A percentile compares a stretch with the other conserved stretches of the same genome.
These are phyloP conservation scores for Taphrina populina DNA, from an alignment of 1,139 yeast species.

Conservation along the genomic window DNA sequence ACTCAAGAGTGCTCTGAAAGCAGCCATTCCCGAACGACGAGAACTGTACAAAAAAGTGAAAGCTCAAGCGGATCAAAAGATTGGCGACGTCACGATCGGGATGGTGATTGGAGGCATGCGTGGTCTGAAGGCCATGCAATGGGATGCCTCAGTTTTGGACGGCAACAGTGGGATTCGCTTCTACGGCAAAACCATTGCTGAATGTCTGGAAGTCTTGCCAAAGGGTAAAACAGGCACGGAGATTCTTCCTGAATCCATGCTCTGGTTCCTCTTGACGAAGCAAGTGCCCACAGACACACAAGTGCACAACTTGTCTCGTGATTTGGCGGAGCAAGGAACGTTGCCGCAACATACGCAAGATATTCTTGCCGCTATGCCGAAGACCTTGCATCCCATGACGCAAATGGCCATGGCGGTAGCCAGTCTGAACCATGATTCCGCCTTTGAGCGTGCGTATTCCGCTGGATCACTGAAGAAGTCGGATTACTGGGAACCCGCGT, in stretches of 20 bases:
- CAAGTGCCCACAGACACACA: constrained; percentile 78
- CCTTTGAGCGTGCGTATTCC: constrained; percentile 88
- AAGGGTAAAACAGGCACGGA: constrained; percentile 45
- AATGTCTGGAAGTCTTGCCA: constrained; percentile 53
- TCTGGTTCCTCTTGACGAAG: constrained; percentile 69
- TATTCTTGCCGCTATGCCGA: constrained; percentile 77
- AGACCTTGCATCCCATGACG: constrained; percentile 94
- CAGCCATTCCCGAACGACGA: constrained; percentile 49
- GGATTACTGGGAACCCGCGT: constrained; percentile 67
- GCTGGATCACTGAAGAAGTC: constrained; percentile 54
- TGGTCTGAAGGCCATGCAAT: constrained; percentile 53
- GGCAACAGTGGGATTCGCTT: constrained; percentile 57
- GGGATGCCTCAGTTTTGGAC: constrained; percentile 59
- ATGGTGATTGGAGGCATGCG: constrained; percentile 58
- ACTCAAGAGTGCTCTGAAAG: constrained; percentile 47
- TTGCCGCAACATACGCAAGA: constrained; percentile 85
- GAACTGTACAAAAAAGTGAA: constrained; percentile 49
- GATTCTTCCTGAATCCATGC: constrained; percentile 76
- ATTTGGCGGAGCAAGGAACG: constrained; percentile 77
- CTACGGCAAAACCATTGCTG: constrained; percentile 56
- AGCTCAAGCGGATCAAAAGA: constrained; percentile 42
- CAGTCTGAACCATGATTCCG: constrained; percentile 85
- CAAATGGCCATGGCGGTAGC: constrained; percentile 91
- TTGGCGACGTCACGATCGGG: constrained; percentile 47
- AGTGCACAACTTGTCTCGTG: constrained; percentile 71